phyloP scores from a whole-genome alignment of 768 basidiomycete species.

The Saitozyma sp. region DNA sequence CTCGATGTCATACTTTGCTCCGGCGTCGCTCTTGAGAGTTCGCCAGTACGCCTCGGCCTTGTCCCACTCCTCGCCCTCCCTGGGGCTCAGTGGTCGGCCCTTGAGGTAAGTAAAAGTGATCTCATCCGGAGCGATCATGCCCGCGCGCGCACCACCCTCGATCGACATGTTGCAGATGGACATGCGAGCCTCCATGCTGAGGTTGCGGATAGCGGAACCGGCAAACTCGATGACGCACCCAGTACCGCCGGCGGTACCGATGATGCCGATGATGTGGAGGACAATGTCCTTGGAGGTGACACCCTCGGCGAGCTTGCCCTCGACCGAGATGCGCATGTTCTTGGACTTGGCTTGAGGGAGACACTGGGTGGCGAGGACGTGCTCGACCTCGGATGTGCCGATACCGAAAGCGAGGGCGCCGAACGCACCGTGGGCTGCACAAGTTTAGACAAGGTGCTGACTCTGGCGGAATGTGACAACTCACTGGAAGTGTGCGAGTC shows the following conservation, averaged over 20 bases:
- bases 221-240: slow-evolving; percentile 90
- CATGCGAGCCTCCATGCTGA: slow-evolving; percentile 85
- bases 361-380: slow-evolving; percentile 89
- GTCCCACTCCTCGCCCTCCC: slow-evolving; percentile 77
- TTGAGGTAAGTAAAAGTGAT: slow-evolving; percentile 80
- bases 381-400: slow-evolving; percentile 90
- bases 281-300: slow-evolving; percentile 86
- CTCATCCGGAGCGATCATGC: slow-evolving; percentile 89
- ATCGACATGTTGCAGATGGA: slow-evolving; percentile 87
- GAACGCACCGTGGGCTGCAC: slow-evolving; percentile 81
- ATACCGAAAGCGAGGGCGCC: slow-evolving; percentile 91
- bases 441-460: not conserved
- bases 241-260: slow-evolving; percentile 90
- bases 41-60: slow-evolving; percentile 81
- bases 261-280: slow-evolving; percentile 82
- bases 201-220: slow-evolving; percentile 78
- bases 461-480: slow-evolving; percentile 36
- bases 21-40: slow-evolving; percentile 73
- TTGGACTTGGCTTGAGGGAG: slow-evolving; percentile 81
- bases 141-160: slow-evolving; percentile 87
- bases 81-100: slow-evolving; percentile 76
- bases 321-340: slow-evolving; percentile 88
- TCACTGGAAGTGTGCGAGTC: slow-evolving; percentile 90
- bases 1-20: slow-evolving; percentile 79
- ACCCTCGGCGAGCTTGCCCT: slow-evolving; percentile 75